Evolutionary conservation across 768 basidiomycete species (phyloP).

Genomic region (Dacryopinax primogenitus): DNA sequence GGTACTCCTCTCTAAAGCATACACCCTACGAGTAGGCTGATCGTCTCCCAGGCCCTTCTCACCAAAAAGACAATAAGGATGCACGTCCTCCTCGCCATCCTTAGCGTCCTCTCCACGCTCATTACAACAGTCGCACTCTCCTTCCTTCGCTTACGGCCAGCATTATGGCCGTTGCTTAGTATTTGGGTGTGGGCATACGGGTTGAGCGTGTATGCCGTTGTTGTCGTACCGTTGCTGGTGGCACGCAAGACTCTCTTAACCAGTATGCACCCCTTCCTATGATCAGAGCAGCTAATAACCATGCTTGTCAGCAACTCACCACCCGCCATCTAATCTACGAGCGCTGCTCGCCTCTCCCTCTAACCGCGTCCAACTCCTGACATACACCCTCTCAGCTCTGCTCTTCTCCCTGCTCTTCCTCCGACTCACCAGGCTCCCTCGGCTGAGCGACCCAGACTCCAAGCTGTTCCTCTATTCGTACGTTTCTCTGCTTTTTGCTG

Average conservation of each 20-base stretch:
- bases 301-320: neutral
- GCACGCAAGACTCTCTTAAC: neutral
- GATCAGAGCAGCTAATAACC: neutral
- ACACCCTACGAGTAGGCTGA: neutral
- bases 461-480: slow-evolving; percentile 1
- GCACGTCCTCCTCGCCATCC: slow-evolving; percentile 1
- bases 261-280: neutral
- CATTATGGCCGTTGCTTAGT: neutral
- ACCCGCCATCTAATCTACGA: neutral
- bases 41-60: neutral
- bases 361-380: neutral
- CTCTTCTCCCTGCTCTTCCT: neutral
- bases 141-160: neutral
- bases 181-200: neutral
- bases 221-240: neutral
- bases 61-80: neutral
- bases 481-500: neutral
- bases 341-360: neutral
- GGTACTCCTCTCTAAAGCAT: neutral
- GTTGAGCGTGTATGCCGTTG: neutral
- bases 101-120: neutral
- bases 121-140: neutral
- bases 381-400: neutral
- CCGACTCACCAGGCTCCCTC: neutral
- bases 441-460: neutral